Percentiles rank a stretch among this genome's conserved stretches.
phyloP scores from a whole-genome alignment of 2,329 filamentous ascomycete species.

The Pseudocercospora ulei region DNA sequence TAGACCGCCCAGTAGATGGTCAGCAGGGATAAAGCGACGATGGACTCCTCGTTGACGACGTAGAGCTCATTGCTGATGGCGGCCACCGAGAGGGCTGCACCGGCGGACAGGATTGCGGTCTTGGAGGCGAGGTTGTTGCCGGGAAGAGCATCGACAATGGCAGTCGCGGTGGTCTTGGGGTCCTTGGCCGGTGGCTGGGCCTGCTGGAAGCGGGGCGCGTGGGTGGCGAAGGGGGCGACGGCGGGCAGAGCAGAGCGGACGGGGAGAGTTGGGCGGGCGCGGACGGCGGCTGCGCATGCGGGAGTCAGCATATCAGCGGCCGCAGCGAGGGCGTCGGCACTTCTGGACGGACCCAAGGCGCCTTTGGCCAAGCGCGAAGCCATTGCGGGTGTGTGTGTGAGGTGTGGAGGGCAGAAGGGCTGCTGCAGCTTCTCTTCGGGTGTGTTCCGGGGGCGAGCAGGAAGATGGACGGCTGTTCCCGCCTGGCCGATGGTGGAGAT shows the following conservation, averaged over 20 bases:
- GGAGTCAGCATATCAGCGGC: constrained; percentile 27
- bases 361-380: constrained; percentile 94
- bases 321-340: neutral
- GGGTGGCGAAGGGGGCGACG: constrained; percentile 57
- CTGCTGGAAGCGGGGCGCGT: constrained; percentile 50
- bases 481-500: too few relatives aligned
- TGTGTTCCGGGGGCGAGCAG: too few relatives aligned
- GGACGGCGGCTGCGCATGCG: constrained; percentile 54
- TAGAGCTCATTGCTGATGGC: constrained; percentile 99
- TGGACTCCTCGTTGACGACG: constrained; percentile 97
- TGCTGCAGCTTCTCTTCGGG: too few relatives aligned
- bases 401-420: constrained; percentile 40
- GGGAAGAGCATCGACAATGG: constrained; percentile 83
- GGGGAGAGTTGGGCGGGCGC: constrained; percentile 66
- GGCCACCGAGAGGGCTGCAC: constrained; percentile 80
- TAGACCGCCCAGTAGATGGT: constrained; percentile 86
- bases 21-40: constrained; percentile 84
- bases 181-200: constrained; percentile 64
- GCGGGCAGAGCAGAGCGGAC: constrained; percentile 65
- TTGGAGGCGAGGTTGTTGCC: constrained; percentile 90
- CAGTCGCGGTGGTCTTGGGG: constrained; percentile 94
- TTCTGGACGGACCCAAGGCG: constrained; percentile 67
- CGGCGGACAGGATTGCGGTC: constrained; percentile 90
- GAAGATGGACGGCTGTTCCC: too few relatives aligned
- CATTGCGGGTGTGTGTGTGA: constrained; percentile 57